Conservation (phyloP, 2,329 filamentous ascomycete genomes). For the Zarea fungicola region DNA sequence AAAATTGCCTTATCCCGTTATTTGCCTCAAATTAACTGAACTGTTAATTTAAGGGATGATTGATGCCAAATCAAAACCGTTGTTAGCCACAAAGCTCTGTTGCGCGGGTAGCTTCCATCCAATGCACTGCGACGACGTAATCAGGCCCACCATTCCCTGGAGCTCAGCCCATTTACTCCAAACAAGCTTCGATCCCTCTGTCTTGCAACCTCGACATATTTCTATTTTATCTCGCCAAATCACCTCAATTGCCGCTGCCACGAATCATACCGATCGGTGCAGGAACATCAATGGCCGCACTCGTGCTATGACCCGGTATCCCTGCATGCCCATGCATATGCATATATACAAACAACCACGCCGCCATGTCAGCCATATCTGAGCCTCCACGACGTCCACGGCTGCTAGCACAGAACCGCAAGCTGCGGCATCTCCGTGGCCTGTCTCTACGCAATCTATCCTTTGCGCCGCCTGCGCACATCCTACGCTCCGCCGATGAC, state of each 20-base stretch:
- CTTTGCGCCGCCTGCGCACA: slow-evolving; percentile 49
- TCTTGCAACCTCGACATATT: neutral
- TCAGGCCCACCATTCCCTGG: slow-evolving; percentile 3
- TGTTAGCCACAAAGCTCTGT: neutral
- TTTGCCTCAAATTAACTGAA: neutral
- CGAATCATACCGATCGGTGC: too few relatives aligned
- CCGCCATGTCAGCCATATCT: slow-evolving; percentile 24
- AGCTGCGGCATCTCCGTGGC: slow-evolving; percentile 79
- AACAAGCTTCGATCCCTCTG: neutral
- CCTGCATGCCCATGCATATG: neutral
- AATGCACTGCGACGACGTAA: slow-evolving; percentile 12
- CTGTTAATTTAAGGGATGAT: neutral
- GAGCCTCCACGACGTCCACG: slow-evolving; percentile 40
- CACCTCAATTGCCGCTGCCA: too few relatives aligned
- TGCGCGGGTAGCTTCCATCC: too few relatives aligned
- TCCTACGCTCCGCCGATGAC: slow-evolving; percentile 69
- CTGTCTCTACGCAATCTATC: slow-evolving; percentile 83
- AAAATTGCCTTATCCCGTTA: too few relatives aligned
- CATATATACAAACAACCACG: neutral
- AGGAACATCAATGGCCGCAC: slow-evolving; percentile 3
- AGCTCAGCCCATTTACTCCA: neutral
- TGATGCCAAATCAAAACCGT: neutral
- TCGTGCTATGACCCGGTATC: slow-evolving; percentile 5
- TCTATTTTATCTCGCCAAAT: neutral
- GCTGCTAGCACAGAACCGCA: slow-evolving; percentile 71